Evolutionary conservation across 306 rosid genomes (phyloP).

Genomic region (Lathyrus aphaca): DNA sequence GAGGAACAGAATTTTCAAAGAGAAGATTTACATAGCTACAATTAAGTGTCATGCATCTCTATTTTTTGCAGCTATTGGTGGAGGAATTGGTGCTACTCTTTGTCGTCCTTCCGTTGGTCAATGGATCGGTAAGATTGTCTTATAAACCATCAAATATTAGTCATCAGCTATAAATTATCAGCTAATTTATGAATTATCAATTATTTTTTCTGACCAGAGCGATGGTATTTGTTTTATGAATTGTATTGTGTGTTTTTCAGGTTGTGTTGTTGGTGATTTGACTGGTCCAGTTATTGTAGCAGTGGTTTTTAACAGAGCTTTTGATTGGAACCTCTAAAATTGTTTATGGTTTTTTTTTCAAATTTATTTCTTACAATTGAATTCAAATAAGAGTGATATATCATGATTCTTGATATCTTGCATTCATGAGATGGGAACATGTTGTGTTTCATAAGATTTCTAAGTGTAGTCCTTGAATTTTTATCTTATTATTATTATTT

Average conservation of each 20-base stretch:
- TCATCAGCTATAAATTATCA: too few relatives aligned
- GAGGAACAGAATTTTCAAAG: conserved; percentile 44
- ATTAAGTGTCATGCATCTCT: conserved; percentile 67
- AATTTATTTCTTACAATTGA: conserved; percentile 26
- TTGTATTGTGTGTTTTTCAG: conserved; percentile 41
- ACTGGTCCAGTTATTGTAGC: conserved; percentile 75
- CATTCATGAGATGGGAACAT: conserved; percentile 4
- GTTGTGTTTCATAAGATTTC: conserved; percentile 1
- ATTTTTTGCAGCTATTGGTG: conserved; percentile 79
- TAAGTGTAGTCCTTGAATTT: background rate
- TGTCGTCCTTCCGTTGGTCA: conserved; percentile 72
- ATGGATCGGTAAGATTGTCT: conserved; percentile 70
- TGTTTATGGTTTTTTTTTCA: conserved; percentile 26
- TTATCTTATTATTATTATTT: background rate
- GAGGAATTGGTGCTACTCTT: conserved; percentile 75
- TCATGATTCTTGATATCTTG: background rate
- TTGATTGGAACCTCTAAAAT: conserved; percentile 47
- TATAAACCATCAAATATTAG: too few relatives aligned
- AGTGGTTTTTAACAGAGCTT: conserved; percentile 42
- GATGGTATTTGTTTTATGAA: too few relatives aligned
- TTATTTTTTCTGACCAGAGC: too few relatives aligned
- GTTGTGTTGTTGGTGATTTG: conserved; percentile 76
- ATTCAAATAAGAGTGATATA: conserved; percentile 31
- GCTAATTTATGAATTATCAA: too few relatives aligned
- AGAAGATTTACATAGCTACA: conserved; percentile 56